A percentile compares a stretch with the other conserved stretches of the same genome.
phyloP scores from a whole-genome alignment of 2,329 filamentous ascomycete genomes.

The Aspergillus amoenus region DNA sequence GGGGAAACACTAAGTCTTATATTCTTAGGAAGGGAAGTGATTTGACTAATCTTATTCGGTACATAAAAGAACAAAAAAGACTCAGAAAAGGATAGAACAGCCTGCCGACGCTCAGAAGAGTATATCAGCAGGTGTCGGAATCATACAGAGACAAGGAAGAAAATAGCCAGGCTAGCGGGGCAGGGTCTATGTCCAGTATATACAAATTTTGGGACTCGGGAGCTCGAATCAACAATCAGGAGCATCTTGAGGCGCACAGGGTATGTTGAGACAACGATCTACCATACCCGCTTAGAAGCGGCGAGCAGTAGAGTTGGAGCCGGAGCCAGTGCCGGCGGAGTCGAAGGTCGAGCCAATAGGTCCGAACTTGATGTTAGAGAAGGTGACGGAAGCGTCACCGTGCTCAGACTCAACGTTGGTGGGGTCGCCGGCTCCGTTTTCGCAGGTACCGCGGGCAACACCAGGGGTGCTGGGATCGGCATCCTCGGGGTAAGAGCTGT shows the following conservation, averaged over 20 bases:
- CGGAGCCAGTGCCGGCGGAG: not conserved
- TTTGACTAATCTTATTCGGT: not conserved
- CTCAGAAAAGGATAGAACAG: not conserved
- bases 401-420: constrained; percentile 48
- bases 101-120: not conserved
- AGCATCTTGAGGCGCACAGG: not conserved
- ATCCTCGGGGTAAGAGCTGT: constrained; percentile 60
- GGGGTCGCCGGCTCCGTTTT: constrained; percentile 53
- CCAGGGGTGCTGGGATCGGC: constrained; percentile 46
- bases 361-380: constrained; percentile 61
- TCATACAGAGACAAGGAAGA: not conserved
- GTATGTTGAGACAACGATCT: not conserved
- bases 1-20: not conserved
- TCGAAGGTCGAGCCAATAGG: constrained; percentile 55
- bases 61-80: not conserved
- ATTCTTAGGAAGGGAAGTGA: not conserved
- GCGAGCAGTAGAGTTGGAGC: not conserved
- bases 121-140: not conserved
- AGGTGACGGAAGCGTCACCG: constrained; percentile 53
- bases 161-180: not conserved
- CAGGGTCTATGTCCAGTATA: constrained; percentile 1
- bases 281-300: not conserved
- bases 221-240: not conserved
- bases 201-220: not conserved
- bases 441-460: constrained; percentile 55